Evolutionary conservation across 306 rosid species (phyloP), one percentile per base, ranked within the genome.

Genomic region (Parietaria judaica): DNA sequence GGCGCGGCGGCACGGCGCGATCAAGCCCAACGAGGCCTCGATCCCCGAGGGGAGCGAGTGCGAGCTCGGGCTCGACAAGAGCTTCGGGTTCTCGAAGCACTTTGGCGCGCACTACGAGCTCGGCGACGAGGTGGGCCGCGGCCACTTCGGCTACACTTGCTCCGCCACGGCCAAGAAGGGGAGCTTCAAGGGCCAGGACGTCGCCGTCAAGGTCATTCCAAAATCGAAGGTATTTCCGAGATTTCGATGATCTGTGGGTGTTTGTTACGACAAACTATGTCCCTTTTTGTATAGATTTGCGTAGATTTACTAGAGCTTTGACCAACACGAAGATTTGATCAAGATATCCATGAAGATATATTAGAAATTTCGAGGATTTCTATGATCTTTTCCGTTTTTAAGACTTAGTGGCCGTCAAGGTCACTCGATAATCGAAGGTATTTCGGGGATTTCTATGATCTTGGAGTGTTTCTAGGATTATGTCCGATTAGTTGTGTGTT

Each of bases 101-200:
- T 84, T 89, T 49, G 16, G 12, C 3, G 61, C 65, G 17, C 78
- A 86, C 71, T 89, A 71, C 63, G 97, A 86, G 81, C 70, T 89
- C 68, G 89, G 79, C 0, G 85, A 87, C 8, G 97, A 90, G 65
- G 88, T 90, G 63, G 97, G 97, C n/a, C 90, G 97, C 8, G 97
- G 97, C 10, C 97, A 90, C 80, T 90, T 90, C 15, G 97, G 97
- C 12, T 90, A 84, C 72, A 90, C 97, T 70, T 86, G 94, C 75
- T 81, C 78, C 3, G 97, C 97, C 14, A 84, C 72, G 60, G 88
- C 82, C 2, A 90, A 60, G 61, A 90, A 84, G 47, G 95, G 97
- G 10, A 70, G 71, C 72, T 72, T 86, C 68, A 90, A 90, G 63
- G 94, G 95, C 16, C 86, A 48, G 36, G 88, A 84, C 66, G 97